Evolutionary conservation across 352 stramenopile species (phyloP).

Genomic region (Phytophthora colocasiae): DNA sequence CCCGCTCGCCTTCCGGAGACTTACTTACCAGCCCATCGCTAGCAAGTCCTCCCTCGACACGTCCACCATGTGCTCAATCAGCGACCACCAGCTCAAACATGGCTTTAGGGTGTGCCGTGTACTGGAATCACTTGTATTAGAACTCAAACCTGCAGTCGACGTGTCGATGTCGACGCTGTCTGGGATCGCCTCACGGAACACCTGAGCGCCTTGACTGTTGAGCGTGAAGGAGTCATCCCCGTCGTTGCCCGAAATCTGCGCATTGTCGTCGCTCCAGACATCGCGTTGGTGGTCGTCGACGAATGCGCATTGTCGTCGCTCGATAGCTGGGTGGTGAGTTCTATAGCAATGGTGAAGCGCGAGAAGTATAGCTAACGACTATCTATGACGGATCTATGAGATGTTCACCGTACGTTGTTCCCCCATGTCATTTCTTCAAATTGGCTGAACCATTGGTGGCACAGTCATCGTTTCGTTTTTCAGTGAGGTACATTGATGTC

Average conservation of each 20-base stretch:
- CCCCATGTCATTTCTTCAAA: too few species aligned
- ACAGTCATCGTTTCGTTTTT: too few species aligned
- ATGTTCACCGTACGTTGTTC: too few species aligned
- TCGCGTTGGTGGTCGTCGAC: slow-evolving; percentile 11
- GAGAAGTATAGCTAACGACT: too few species aligned
- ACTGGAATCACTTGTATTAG: background rate
- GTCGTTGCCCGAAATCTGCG: background rate
- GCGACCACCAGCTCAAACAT: slow-evolving; percentile 18
- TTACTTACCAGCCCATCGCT: slow-evolving; percentile 10
- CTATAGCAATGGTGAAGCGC: slow-evolving; percentile 23
- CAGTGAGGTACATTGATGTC: too few species aligned
- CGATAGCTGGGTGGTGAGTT: slow-evolving; percentile 25
- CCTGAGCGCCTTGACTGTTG: background rate
- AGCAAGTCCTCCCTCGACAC: slow-evolving; percentile 15
- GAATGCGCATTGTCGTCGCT: slow-evolving; percentile 16
- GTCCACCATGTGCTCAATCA: slow-evolving; percentile 17
- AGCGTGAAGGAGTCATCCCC: background rate
- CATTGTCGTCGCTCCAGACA: background rate
- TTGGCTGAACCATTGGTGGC: too few species aligned
- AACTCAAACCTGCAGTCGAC: background rate
- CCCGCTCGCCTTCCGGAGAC: too few species aligned
- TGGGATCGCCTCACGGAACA: slow-evolving; percentile 1
- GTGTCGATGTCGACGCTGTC: slow-evolving; percentile 4
- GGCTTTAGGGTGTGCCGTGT: background rate
- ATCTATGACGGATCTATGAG: too few species aligned